These are phyloP conservation scores for Paramarasmius palmivorus DNA, from an alignment of 1,284 basidiomycete species.

Conservation along the genomic window DNA sequence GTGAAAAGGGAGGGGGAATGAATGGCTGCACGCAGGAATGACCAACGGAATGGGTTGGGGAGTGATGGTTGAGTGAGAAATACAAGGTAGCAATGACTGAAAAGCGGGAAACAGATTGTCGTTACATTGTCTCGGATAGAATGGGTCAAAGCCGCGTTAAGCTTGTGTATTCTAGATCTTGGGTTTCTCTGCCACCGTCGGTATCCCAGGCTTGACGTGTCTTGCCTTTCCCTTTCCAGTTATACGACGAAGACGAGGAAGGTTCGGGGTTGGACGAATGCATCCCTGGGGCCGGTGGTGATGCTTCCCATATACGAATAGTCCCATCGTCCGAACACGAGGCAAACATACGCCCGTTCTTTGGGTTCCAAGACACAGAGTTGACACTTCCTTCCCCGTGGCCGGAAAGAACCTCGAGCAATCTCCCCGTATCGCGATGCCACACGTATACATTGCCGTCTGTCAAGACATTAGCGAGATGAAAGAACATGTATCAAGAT, in stretches of 20 bases:
- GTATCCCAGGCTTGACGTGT: constrained; percentile 53
- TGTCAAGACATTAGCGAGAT: constrained; percentile 28
- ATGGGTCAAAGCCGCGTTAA: constrained; percentile 21
- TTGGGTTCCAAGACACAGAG: constrained; percentile 95
- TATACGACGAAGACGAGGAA: constrained; percentile 12
- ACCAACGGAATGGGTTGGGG: no score
- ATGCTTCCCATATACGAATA: constrained; percentile 82
- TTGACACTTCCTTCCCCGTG: constrained; percentile 91
- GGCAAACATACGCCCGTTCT: constrained; percentile 86
- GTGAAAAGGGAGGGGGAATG: no score
- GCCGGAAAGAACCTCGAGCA: constrained; percentile 83
- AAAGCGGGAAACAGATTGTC: no score
- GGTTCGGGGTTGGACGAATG: constrained; percentile 11
- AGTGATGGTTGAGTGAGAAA: no score
- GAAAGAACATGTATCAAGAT: constrained; percentile 13
- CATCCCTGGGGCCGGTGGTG: constrained; percentile 34
- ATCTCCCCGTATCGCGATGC: constrained; percentile 84
- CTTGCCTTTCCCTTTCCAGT: constrained; percentile 69
- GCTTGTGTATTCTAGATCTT: constrained; percentile 7
- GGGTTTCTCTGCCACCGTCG: constrained; percentile 23
- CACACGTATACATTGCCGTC: constrained; percentile 93
- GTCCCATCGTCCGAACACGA: constrained; percentile 88
- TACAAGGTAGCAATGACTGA: no score
- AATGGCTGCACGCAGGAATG: no score
- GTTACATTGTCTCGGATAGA: no score